phyloP scores from a whole-genome alignment of 768 basidiomycete species.

The Russula sp. region DNA sequence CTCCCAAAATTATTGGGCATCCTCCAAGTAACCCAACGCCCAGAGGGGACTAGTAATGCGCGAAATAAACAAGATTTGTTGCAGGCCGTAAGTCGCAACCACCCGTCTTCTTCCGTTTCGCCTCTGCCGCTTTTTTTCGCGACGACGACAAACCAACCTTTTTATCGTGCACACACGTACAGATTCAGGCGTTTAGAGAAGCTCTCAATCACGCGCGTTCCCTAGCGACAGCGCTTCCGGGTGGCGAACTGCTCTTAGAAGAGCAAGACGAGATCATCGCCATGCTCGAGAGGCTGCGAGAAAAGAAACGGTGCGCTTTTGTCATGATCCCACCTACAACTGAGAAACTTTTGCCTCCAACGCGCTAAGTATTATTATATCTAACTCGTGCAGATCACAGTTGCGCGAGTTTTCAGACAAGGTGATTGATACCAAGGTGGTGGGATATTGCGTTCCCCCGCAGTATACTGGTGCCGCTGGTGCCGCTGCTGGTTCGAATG shows the following conservation, averaged over 20 bases:
- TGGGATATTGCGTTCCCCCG: slow-evolving; percentile 14
- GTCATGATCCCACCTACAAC: too few relatives aligned
- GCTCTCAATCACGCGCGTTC: slow-evolving; percentile 52
- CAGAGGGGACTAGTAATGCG: slow-evolving; percentile 46
- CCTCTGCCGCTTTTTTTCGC: background rate
- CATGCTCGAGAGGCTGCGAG: slow-evolving; percentile 57
- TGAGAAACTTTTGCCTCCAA: too few relatives aligned
- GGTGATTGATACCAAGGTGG: slow-evolving; percentile 30
- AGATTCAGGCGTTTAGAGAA: slow-evolving; percentile 71
- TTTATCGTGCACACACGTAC: background rate
- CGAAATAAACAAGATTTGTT: slow-evolving; percentile 61
- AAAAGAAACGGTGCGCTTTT: slow-evolving; percentile 49
- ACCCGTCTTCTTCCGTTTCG: too few relatives aligned
- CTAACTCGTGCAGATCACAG: slow-evolving; percentile 37
- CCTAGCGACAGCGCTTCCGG: slow-evolving; percentile 50
- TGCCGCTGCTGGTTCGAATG: slow-evolving; percentile 21
- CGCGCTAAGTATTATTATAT: too few relatives aligned
- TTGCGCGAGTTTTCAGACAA: slow-evolving; percentile 44
- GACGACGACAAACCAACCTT: too few relatives aligned
- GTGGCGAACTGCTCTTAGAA: slow-evolving; percentile 59
- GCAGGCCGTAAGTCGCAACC: slow-evolving; percentile 45
- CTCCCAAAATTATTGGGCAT: slow-evolving; percentile 53
- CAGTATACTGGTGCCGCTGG: background rate
- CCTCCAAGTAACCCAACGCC: slow-evolving; percentile 51
- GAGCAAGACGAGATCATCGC: slow-evolving; percentile 67